Percentiles rank a stretch among this genome's conserved stretches.
phyloP scores from a whole-genome alignment of 768 basidiomycete genomes.

The Rhizopogon vinicolor region DNA sequence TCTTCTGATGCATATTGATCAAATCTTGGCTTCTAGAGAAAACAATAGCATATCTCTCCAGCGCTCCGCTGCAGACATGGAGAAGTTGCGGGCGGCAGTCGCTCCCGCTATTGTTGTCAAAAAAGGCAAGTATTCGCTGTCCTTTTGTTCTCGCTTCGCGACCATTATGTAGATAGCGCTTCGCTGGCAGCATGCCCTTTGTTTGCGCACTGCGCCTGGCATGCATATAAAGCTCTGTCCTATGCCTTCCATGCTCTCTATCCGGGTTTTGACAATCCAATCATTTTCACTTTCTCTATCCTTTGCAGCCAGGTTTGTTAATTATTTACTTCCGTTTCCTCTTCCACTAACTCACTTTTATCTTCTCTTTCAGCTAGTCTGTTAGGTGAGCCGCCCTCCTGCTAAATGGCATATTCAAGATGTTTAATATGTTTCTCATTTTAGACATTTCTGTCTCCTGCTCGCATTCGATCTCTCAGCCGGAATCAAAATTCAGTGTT shows the following conservation, averaged over 20 bases:
- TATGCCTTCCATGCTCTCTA: constrained; percentile 3
- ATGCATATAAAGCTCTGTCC: constrained; percentile 20
- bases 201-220: constrained; percentile 2
- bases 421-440: not conserved
- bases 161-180: constrained; percentile 8
- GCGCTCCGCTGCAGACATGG: too few relatives aligned
- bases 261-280: constrained; percentile 35
- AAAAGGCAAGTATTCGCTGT: constrained; percentile 18
- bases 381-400: constrained; percentile 13
- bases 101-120: constrained; percentile 23
- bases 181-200: constrained; percentile 12
- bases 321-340: not conserved
- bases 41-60: too few relatives aligned
- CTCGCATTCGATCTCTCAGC: constrained; percentile 18
- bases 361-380: constrained; percentile 15
- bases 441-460: constrained; percentile 7
- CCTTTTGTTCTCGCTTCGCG: constrained; percentile 32
- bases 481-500: constrained; percentile 20
- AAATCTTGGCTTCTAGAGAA: too few relatives aligned
- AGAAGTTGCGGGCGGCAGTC: too few relatives aligned
- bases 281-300: constrained; percentile 5
- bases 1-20: too few relatives aligned
- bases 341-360: constrained; percentile 9
- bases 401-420: not conserved
- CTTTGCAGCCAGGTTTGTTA: constrained; percentile 25